Evolutionary conservation across 345 rosid species (phyloP).

Genomic region (Ceriops tagal): DNA sequence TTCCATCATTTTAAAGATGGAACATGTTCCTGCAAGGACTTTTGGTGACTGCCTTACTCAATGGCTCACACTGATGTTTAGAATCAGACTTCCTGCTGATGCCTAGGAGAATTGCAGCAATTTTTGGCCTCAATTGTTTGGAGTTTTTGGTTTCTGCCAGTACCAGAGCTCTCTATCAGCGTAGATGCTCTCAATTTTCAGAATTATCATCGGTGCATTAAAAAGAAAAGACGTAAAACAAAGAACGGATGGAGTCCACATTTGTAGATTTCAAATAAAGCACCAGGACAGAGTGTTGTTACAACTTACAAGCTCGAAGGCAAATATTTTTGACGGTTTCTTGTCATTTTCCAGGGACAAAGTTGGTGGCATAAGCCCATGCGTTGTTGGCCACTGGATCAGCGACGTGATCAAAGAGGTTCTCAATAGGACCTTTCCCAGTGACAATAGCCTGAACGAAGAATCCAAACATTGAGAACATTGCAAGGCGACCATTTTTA

Average conservation of each 20-base stretch:
- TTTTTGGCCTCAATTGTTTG: too few relatives aligned
- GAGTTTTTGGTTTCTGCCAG: too few relatives aligned
- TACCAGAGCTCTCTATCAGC: too few relatives aligned
- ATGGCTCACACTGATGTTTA: too few relatives aligned
- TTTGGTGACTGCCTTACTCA: slow-evolving; percentile 11
- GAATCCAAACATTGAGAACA: slow-evolving; percentile 96
- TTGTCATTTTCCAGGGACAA: slow-evolving; percentile 83
- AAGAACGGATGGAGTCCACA: slow-evolving; percentile 5
- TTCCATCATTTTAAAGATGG: slow-evolving; percentile 36
- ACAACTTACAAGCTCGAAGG: slow-evolving; percentile 1
- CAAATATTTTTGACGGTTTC: not conserved
- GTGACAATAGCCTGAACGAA: slow-evolving; percentile 94
- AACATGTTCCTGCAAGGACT: slow-evolving; percentile 30
- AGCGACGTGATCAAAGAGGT: slow-evolving; percentile 79
- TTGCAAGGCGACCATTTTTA: slow-evolving; percentile 91
- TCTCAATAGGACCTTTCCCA: slow-evolving; percentile 94
- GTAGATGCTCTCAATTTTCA: not conserved
- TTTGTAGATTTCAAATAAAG: slow-evolving; percentile 11
- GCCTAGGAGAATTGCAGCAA: too few relatives aligned
- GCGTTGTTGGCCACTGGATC: slow-evolving; percentile 93
- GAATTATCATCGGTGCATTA: not conserved
- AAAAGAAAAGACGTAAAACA: not conserved
- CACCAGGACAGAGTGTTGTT: slow-evolving; percentile 8
- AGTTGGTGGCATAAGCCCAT: slow-evolving; percentile 97
- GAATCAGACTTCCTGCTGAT: too few relatives aligned